phyloP scores from a whole-genome alignment of 768 basidiomycete genomes.

The Rickenella mellea region DNA sequence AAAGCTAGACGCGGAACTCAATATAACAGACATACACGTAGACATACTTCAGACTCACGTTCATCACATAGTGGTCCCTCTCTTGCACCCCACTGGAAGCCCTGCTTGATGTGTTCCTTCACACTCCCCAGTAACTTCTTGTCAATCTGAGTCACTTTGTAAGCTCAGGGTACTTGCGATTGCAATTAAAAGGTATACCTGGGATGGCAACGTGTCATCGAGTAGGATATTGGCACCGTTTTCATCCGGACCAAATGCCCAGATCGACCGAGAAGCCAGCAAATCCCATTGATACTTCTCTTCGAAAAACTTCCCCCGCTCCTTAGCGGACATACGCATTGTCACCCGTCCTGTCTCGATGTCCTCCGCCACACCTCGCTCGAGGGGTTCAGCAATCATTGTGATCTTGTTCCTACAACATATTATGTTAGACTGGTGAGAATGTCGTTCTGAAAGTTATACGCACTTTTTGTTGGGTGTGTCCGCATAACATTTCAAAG shows the following conservation, averaged over 20 bases:
- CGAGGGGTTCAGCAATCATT: conserved; percentile 98
- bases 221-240: conserved; percentile 87
- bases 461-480: conserved; percentile 97
- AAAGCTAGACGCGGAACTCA: conserved; percentile 51
- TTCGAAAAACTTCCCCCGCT: conserved; percentile 92
- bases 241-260: conserved; percentile 98
- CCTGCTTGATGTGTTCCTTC: conserved; percentile 94
- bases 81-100: conserved; percentile 98
- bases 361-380: conserved; percentile 92
- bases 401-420: conserved; percentile 83
- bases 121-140: conserved; percentile 85
- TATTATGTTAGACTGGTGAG: conserved; percentile 3
- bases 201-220: conserved; percentile 91
- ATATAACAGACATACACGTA: conserved; percentile 4
- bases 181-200: conserved; percentile 36
- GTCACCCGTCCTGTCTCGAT: conserved; percentile 88
- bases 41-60: conserved; percentile 60
- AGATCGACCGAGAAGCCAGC: conserved; percentile 94
- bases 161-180: neutral
- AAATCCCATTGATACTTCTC: conserved; percentile 98
- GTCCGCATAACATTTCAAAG: conserved; percentile 97
- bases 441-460: conserved; percentile 3
- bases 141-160: conserved; percentile 53
- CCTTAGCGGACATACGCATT: conserved; percentile 92
- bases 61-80: conserved; percentile 98